Conservation (phyloP, 176 grass and related monocot species). For the Aegilops longissima region DNA sequence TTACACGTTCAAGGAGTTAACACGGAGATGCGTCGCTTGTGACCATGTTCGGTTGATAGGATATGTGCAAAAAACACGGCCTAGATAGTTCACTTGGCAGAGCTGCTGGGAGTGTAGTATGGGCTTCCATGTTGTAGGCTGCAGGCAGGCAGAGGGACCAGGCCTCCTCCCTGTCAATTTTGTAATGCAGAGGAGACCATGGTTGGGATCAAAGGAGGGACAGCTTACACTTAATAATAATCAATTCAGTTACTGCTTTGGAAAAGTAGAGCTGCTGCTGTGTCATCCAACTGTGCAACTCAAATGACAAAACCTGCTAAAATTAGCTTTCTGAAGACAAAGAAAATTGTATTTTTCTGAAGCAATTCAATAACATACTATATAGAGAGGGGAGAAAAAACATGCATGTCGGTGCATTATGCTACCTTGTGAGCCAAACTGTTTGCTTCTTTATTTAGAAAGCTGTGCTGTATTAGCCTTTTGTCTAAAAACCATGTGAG, state of each 20-base stretch:
- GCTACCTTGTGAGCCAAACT: too few species aligned
- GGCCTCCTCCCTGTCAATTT: neutral
- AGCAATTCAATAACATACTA: neutral
- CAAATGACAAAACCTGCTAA: neutral
- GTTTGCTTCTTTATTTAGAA: too few species aligned
- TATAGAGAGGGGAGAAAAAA: neutral
- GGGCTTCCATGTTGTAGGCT: constrained; percentile 15
- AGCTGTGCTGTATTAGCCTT: too few species aligned
- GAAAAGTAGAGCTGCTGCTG: neutral
- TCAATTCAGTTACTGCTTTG: neutral
- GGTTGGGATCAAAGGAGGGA: neutral
- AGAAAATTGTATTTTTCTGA: neutral
- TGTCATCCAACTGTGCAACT: neutral
- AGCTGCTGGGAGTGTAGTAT: neutral
- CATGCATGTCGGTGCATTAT: neutral
- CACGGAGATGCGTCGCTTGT: neutral
- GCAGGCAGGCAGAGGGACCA: neutral
- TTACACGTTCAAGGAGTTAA: neutral
- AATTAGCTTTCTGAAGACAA: neutral
- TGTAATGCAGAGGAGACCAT: neutral
- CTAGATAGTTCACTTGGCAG: neutral
- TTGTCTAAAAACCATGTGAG: neutral
- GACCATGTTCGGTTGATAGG: constrained; percentile 15
- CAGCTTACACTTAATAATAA: neutral
- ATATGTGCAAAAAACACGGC: neutral